Conservation (phyloP, 768 basidiomycete genomes). For the Tricholoma saponaceum region DNA sequence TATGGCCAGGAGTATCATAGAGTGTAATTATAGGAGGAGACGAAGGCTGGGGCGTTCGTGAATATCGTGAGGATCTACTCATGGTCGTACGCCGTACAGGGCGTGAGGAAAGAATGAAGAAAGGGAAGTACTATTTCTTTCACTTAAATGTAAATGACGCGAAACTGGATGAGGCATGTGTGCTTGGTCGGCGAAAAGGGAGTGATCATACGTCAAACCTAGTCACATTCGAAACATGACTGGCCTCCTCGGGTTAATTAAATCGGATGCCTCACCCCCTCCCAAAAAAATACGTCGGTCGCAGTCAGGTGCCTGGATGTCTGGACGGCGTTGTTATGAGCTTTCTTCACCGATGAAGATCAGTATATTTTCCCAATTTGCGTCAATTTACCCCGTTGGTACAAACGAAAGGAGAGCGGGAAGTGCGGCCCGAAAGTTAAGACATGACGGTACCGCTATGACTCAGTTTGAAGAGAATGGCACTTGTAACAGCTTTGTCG, state of each 20-base stretch:
- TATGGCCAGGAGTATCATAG: conserved; percentile 62
- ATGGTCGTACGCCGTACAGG: neutral
- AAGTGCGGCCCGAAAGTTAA: neutral
- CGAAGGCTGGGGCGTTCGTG: conserved; percentile 8
- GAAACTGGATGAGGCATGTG: neutral
- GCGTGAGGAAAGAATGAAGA: neutral
- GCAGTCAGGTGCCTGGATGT: neutral
- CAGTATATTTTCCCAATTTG: neutral
- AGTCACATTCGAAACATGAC: conserved; percentile 1
- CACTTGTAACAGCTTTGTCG: neutral
- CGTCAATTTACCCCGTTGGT: neutral
- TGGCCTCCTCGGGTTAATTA: neutral
- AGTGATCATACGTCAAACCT: conserved; percentile 4
- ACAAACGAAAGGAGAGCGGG: neutral
- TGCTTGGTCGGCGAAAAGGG: neutral
- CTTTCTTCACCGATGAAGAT: neutral
- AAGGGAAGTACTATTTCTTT: neutral
- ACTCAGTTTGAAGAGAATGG: neutral
- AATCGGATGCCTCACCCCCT: neutral
- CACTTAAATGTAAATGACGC: neutral
- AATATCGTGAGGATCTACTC: conserved; percentile 14
- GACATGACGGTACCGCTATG: neutral
- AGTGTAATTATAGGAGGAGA: conserved; percentile 50
- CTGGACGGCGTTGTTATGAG: neutral
- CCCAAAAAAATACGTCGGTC: neutral